Conservation (phyloP, 2,329 filamentous ascomycete genomes). For the Cladosporium sp. region DNA sequence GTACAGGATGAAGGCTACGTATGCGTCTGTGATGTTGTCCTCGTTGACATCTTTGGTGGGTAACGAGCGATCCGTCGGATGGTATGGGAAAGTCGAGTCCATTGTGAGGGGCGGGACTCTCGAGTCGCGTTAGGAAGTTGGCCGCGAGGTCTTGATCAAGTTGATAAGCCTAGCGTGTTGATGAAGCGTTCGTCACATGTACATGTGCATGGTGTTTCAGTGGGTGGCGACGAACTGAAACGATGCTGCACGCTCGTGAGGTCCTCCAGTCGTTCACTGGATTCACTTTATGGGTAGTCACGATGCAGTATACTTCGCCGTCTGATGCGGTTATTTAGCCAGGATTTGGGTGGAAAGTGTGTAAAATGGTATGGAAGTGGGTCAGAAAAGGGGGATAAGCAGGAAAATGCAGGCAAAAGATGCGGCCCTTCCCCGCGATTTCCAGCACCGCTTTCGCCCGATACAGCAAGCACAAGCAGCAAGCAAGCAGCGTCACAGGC, state of each 20-base stretch:
- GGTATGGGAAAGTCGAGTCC: conserved; percentile 10
- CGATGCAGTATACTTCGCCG: not conserved
- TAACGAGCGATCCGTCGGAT: conserved; percentile 51
- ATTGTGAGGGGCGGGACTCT: not conserved
- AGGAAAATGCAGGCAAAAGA: conserved; percentile 5
- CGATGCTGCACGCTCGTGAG: not conserved
- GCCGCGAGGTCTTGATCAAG: not conserved
- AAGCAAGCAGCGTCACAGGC: not conserved
- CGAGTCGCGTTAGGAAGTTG: conserved; percentile 9
- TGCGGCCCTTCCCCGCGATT: conserved; percentile 3
- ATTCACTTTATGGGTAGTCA: not conserved
- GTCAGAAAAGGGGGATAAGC: conserved; percentile 17
- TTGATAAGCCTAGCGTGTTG: not conserved
- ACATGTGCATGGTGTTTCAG: not conserved
- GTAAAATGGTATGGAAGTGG: conserved; percentile 6
- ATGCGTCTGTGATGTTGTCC: conserved; percentile 76
- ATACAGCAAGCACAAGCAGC: not conserved
- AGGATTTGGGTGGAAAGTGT: not conserved
- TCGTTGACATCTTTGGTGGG: conserved; percentile 69
- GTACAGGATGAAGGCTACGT: conserved; percentile 81
- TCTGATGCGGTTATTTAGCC: conserved; percentile 5
- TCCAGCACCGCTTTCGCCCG: not conserved
- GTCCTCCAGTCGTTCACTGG: not conserved
- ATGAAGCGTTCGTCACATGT: not conserved
- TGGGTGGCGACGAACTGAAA: not conserved